Base-by-base conservation (phyloP, 805 yeast species). In the Schwanniomyces sp. region DNA sequence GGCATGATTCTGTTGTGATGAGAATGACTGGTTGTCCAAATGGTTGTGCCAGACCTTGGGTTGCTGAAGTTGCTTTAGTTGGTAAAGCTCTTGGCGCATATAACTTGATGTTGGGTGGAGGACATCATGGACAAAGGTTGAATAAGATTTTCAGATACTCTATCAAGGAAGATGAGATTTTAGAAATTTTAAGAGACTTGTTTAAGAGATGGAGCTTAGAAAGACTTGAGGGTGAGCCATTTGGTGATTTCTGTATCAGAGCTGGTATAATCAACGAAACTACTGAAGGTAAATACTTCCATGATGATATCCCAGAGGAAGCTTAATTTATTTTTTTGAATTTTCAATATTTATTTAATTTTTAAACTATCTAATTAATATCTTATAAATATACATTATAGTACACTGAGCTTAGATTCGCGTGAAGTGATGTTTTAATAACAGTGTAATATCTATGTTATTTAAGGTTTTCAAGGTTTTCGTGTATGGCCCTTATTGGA, bases 1-100 rank as follows among this genome's bases (percentile, higher is more conserved):
- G 96, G 63, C 96, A 91, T 60, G 98, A 92, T 69, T 85, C 96
- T 7, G 80, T 92, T 55, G 96, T 91, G 21, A 87, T 92, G 96
- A 84, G 98, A 75, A 91, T 92, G 97, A 92, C 97, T 27, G 98
- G 98, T 48, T 92, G 98, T 79, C 97, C 97, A 46, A 92, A 92
- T 67, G 98, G 98, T 56, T 92, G 98, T 76, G 94, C 98, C 21
- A 84, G 98, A 69, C 98, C 98, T 26, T 92, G 97, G 97, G 73
- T 92, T 44, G 98, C 97, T 4, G 98, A 92, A 68, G 83, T 92
- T 49, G 98, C 97, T 0, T 78, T 91, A 50, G 95, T 92, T 48
- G 98, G 98, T 67, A 92, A 92, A 67, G 97, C 98, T 0, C 83
- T 79, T 53, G 96, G 96, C 44, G 91, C 95, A 14, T 92, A 92